Evolutionary conservation across 371 early-diverging fungal species (phyloP), one percentile per base, ranked within the genome.

Genomic region (Coemansia sp.): DNA sequence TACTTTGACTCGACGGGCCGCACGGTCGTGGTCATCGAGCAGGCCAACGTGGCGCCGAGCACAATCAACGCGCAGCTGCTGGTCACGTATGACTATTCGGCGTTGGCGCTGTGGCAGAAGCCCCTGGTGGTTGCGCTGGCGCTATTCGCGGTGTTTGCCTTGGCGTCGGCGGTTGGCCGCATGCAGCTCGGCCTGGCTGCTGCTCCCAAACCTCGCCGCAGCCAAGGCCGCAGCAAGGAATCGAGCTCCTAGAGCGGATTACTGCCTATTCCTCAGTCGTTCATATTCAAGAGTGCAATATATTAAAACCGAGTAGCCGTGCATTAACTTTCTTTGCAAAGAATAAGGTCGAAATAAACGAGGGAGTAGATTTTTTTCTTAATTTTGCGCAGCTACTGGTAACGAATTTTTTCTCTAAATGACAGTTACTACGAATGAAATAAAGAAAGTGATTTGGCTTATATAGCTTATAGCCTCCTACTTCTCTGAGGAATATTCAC

Each of bases 1-100:
- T 79, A 72, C 54, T 56, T 80, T 29, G 81, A 80, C 65, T 64
- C 69, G n/a, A 46, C 63, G 2, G 81, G 80, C 4, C 67, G 80
- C 39, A 70, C 74, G 3, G 48, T 59, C 1, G 59, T 80, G 3
- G 60, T 69, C 6, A 32, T 80, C 4, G 12, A 16, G 33, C 55
- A 44, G 2, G 58, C 34, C 8, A 69, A 70, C 29, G 62, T 74
- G 38, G 58, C 75, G 33, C 65, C 69, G 2, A 58, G 32, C 12
- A 38, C 65, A 0, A 43, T 46, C 7, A 33, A 46, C 32, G 60
- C 59, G 4, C 55, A 55, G 16, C 58, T 78, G 5, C 42, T 75
- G n/a, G 66, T 79, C 14, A 38, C 57, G 3, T 80, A 80, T 49
- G 29, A 33, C 16, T 69, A 63, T 39, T 38, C 67, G 12, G 18